Percentiles rank a stretch among this genome's conserved stretches.
Conservation (phyloP, 805 yeast genomes). For the Ogataea polymorpha region DNA sequence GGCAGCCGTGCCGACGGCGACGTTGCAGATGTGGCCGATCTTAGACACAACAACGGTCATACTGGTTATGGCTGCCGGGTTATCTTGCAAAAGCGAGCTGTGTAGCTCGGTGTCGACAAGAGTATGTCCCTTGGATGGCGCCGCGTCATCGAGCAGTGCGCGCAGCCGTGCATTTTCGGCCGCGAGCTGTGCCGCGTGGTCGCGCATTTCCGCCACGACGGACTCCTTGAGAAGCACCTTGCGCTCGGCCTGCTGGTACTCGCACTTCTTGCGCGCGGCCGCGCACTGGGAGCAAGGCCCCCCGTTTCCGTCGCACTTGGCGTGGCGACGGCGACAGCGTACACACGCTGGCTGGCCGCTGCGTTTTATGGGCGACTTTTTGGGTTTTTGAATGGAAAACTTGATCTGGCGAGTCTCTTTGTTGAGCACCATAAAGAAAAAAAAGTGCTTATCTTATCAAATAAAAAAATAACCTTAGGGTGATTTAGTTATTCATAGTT, state of each 20-base stretch:
- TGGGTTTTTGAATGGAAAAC: slow-evolving; percentile 11
- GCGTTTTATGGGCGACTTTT: slow-evolving; percentile 1
- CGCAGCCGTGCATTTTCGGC: slow-evolving; percentile 52
- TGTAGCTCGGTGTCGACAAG: slow-evolving; percentile 3
- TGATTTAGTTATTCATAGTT: slow-evolving; percentile 5
- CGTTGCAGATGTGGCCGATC: not conserved
- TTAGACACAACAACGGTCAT: not conserved
- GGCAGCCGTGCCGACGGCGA: not conserved
- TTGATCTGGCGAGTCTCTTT: slow-evolving; percentile 17
- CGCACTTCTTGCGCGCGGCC: slow-evolving; percentile 55
- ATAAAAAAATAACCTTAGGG: not conserved
- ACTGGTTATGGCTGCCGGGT: not conserved
- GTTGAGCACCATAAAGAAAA: slow-evolving; percentile 8
- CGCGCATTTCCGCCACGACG: slow-evolving; percentile 58
- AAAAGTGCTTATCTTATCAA: not conserved
- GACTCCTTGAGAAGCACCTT: slow-evolving; percentile 64
- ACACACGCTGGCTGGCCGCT: slow-evolving; percentile 38
- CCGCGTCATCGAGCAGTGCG: not conserved
- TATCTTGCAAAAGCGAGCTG: not conserved
- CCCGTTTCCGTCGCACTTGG: slow-evolving; percentile 64
- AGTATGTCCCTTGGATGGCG: not conserved
- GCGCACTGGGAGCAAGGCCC: slow-evolving; percentile 62
- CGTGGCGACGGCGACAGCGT: slow-evolving; percentile 64
- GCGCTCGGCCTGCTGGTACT: slow-evolving; percentile 61
- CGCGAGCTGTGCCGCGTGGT: slow-evolving; percentile 55